Percentiles rank a stretch among this genome's conserved stretches.
Conservation (phyloP, 192 early-diverging fungal genomes). For the Entomortierella lignicola region DNA sequence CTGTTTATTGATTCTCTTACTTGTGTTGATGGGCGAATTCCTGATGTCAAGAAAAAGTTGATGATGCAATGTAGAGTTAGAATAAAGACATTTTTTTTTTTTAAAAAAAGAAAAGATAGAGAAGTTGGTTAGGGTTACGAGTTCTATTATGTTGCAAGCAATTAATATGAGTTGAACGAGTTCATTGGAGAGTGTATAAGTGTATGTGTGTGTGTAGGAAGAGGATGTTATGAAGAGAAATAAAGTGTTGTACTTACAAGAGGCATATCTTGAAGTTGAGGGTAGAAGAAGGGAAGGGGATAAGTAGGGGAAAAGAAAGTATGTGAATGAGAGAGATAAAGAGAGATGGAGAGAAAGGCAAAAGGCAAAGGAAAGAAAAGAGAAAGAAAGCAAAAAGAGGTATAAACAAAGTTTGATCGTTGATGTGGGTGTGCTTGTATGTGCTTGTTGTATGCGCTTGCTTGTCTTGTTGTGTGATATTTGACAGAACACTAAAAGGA, state of each 20-base stretch:
- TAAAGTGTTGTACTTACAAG: constrained; percentile 7
- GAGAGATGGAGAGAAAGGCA: background rate
- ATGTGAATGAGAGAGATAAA: constrained; percentile 10
- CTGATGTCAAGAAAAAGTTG: constrained; percentile 21
- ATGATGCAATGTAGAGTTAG: background rate
- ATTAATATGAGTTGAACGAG: no score
- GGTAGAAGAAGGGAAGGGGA: background rate
- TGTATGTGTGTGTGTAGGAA: no score
- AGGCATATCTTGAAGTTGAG: constrained; percentile 14
- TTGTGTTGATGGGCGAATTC: constrained; percentile 67
- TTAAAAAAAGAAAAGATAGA: background rate
- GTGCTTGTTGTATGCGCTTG: no score
- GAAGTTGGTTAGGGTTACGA: background rate
- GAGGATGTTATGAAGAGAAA: background rate
- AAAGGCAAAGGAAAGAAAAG: no score
- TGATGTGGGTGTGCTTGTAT: no score
- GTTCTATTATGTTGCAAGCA: no score
- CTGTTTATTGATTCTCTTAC: constrained; percentile 44
- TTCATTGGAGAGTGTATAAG: no score
- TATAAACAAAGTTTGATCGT: no score
- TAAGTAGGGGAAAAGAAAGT: constrained; percentile 11
- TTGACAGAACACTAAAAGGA: no score
- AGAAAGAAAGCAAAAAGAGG: no score
- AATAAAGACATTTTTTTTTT: background rate
- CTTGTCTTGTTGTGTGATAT: no score